Evolutionary conservation across 495 filamentous ascomycete genomes (phyloP), one percentile per base, ranked within the genome.

Genomic region (Lophium mytilinum): DNA sequence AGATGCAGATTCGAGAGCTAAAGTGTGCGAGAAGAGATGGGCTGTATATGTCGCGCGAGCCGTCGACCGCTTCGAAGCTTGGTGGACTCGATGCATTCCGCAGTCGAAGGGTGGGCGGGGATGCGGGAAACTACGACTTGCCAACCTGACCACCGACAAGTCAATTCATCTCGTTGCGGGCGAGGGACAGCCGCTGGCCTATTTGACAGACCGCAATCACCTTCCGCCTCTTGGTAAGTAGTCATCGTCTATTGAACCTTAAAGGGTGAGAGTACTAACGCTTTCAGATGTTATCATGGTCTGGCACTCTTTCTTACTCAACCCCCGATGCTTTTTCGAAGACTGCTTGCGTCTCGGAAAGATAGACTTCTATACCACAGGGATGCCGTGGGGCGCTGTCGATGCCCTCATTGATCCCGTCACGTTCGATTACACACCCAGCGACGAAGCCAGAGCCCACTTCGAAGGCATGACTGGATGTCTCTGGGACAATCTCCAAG

Each of bases 241-340:
- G 12, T 24, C 43, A 36, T 36, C 59, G 19, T 48, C 8, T 10
- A 14, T 9, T 21, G 15, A 8, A 48, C 3, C 21, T 47, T 4
- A 15, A 15, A 1, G 18, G 3, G 12, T 10, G 21, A 24, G 21
- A 48, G 7, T 21, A 18, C 21, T 24, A 8, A 37, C 61, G 52
- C n/a, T 30, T 18, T 1, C 64, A 83, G 89, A 95, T 67, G 83
- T 95, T 3, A 69, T 95, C 46, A 89, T 95, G 87, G 87, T 93
- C 0, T 92, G 87, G 88, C 89, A 95, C 69, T 74, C 86, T 1
- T 86, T 88, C 60, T 84, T 90, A 83, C 79, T 95, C 1, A 93
- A 91, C 59, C 89, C 89, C 0, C 75, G 86, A 30, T 74, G 75
- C 50, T 94, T 83, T 65, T 78, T 89, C 1, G 89, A 94, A 62